Percentiles rank a stretch among this genome's conserved stretches.
Evolutionary conservation across 2,329 filamentous ascomycete species (phyloP).

Genomic region (Tolypocladium capitatum): DNA sequence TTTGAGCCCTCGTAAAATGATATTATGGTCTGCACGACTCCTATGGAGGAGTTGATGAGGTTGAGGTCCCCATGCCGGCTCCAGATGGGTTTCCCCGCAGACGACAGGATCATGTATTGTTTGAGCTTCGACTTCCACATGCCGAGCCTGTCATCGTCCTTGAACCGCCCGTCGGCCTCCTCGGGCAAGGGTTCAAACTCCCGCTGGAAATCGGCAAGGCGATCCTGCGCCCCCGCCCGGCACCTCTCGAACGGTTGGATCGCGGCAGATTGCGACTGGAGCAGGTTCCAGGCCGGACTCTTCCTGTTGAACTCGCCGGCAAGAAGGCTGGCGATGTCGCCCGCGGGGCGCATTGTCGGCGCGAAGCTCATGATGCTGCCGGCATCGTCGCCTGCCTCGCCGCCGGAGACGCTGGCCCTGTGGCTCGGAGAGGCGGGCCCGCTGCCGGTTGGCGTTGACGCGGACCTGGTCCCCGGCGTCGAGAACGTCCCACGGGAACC

Average conservation of each 20-base stretch:
- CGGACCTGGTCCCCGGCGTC: conserved; percentile 20
- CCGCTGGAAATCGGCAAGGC: conserved; percentile 52
- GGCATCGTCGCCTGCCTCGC: conserved; percentile 43
- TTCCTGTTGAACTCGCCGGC: conserved; percentile 54
- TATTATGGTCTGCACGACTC: conserved; percentile 92
- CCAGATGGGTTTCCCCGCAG: conserved; percentile 93
- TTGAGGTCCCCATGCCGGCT: conserved; percentile 85
- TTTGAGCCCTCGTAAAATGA: conserved; percentile 82
- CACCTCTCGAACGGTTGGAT: conserved; percentile 47
- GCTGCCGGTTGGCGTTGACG: conserved; percentile 25
- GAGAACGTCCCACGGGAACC: conserved; percentile 52
- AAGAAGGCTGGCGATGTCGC: conserved; percentile 72
- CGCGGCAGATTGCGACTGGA: conserved; percentile 48
- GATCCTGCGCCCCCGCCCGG: conserved; percentile 30
- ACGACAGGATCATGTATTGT: conserved; percentile 92
- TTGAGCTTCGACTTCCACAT: conserved; percentile 89
- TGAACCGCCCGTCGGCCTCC: conserved; percentile 24
- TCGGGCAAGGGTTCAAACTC: conserved; percentile 70
- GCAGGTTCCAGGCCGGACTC: conserved; percentile 55
- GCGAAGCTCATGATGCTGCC: conserved; percentile 55
- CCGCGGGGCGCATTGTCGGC: conserved; percentile 46
- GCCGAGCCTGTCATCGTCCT: conserved; percentile 46
- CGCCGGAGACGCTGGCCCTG: conserved; percentile 16
- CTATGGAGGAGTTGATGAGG: conserved; percentile 85
- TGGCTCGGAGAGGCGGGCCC: conserved; percentile 25